These are phyloP conservation scores for Neofusicoccum ribis DNA, from an alignment of 2,329 filamentous ascomycete genomes.

Conservation along the genomic window DNA sequence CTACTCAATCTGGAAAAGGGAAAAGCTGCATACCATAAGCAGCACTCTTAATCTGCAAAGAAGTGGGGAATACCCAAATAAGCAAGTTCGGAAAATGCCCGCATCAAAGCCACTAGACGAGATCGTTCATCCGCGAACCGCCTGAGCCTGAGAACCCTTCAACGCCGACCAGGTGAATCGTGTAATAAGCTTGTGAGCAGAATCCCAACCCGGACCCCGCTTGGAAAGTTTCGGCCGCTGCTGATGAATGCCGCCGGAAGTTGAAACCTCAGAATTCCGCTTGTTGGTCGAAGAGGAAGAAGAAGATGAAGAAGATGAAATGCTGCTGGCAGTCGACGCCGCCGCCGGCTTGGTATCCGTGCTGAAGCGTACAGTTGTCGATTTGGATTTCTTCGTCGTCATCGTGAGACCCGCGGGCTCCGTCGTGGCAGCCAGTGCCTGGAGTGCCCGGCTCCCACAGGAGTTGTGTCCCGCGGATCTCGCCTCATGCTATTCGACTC, in stretches of 20 bases:
- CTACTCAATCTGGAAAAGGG: conserved; percentile 11
- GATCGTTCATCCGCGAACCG: conserved; percentile 19
- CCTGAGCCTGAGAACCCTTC: conserved; percentile 20
- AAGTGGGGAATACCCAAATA: conserved; percentile 13
- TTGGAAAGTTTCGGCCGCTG: conserved; percentile 17
- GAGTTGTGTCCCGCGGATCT: conserved; percentile 46
- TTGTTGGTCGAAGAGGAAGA: conserved; percentile 14
- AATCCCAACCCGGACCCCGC: conserved; percentile 20
- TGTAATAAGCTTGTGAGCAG: conserved; percentile 21
- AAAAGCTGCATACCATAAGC: conserved; percentile 14
- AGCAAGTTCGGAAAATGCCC: conserved; percentile 10
- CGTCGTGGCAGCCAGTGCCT: conserved; percentile 8
- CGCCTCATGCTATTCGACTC: conserved; percentile 77
- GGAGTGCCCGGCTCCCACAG: conserved; percentile 12
- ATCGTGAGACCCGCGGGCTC: conserved; percentile 20
- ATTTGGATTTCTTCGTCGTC: conserved; percentile 12
- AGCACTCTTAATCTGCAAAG: conserved; percentile 16
- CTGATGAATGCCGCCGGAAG: background rate
- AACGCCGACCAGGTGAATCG: conserved; percentile 22
- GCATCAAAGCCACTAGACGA: conserved; percentile 2
- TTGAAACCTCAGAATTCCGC: conserved; percentile 12
- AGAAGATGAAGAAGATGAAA: conserved; percentile 11
- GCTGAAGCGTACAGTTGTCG: conserved; percentile 15
- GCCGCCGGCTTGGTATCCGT: conserved; percentile 14
- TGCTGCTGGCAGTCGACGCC: conserved; percentile 10